Evolutionary conservation across 1,284 basidiomycete genomes (phyloP).

Genomic region (Ceratobasidium sp.): DNA sequence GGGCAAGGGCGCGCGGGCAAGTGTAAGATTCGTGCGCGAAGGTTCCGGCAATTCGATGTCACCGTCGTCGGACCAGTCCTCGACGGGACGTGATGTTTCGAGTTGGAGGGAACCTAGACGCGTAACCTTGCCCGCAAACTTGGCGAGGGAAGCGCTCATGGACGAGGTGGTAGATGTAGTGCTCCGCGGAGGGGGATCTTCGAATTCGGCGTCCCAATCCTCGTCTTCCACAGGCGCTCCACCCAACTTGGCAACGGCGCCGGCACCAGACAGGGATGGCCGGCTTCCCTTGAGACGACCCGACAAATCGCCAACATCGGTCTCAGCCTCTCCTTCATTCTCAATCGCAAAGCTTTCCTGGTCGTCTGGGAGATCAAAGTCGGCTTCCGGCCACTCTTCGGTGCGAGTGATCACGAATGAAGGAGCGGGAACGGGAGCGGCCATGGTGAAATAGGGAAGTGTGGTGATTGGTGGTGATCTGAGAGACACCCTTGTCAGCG

Average conservation of each 20-base stretch:
- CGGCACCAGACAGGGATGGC: constrained; percentile 39
- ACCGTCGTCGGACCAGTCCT: constrained; percentile 55
- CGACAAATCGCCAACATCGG: constrained; percentile 3
- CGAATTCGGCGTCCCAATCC: constrained; percentile 84
- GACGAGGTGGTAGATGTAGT: constrained; percentile 45
- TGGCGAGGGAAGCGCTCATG: constrained; percentile 39
- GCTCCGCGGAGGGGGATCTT: constrained; percentile 53
- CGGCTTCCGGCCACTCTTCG: constrained; percentile 73
- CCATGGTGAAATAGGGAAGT: constrained; percentile 19
- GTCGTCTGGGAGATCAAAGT: constrained; percentile 84
- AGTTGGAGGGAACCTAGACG: constrained; percentile 42
- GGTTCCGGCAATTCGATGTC: constrained; percentile 50
- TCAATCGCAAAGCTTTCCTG: constrained; percentile 70
- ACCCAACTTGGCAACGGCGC: constrained; percentile 42
- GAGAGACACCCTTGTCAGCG: constrained; percentile 19
- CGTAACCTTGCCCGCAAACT: constrained; percentile 46
- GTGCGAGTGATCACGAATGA: constrained; percentile 61
- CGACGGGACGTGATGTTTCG: constrained; percentile 41
- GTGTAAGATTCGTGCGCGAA: constrained; percentile 41
- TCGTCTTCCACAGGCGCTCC: constrained; percentile 54
- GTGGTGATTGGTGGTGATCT: constrained; percentile 25
- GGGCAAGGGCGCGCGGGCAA: constrained; percentile 65
- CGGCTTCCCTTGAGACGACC: constrained; percentile 21
- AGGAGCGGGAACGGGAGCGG: constrained; percentile 33
- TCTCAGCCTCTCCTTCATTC: constrained; percentile 65